A percentile compares a stretch with the other conserved stretches of the same genome.
phyloP scores from a whole-genome alignment of 495 filamentous ascomycete genomes.

The Podospora australis region DNA sequence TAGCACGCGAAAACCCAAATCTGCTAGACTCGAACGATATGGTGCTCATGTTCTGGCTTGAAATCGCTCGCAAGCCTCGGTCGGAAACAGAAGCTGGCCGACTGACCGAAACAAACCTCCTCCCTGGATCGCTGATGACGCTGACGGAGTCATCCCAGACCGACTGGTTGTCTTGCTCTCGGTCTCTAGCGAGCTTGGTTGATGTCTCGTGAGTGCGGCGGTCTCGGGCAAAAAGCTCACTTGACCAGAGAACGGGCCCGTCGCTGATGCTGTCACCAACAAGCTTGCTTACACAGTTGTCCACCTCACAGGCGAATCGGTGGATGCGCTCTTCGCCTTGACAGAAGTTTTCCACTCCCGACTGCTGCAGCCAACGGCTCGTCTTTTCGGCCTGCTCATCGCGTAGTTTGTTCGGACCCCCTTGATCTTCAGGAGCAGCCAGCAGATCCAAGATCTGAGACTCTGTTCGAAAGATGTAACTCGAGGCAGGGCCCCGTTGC shows the following conservation, averaged over 20 bases:
- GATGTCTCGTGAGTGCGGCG: conserved; percentile 68
- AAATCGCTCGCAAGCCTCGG: conserved; percentile 48
- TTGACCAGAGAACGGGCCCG: conserved; percentile 87
- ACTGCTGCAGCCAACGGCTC: conserved; percentile 73
- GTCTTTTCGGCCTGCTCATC: conserved; percentile 91
- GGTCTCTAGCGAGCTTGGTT: conserved; percentile 37
- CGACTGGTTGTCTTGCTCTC: conserved; percentile 31
- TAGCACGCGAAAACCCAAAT: conserved; percentile 51
- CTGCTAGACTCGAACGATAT: conserved; percentile 58
- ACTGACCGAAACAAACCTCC: conserved; percentile 30
- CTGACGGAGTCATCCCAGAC: conserved; percentile 50
- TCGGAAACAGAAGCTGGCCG: conserved; percentile 30
- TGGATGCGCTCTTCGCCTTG: conserved; percentile 93
- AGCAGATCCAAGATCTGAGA: conserved; percentile 83
- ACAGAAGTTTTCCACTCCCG: conserved; percentile 87
- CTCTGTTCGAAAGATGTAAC: conserved; percentile 75
- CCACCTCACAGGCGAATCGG: conserved; percentile 85
- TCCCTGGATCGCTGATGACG: conserved; percentile 46
- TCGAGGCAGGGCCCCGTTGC: conserved; percentile 53
- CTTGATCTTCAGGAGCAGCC: conserved; percentile 74
- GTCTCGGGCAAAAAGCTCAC: conserved; percentile 78
- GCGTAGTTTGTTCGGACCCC: conserved; percentile 88
- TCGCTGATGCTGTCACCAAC: conserved; percentile 82
- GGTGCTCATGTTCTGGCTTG: conserved; percentile 50
- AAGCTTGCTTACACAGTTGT: conserved; percentile 77